Conservation (phyloP, 2,329 filamentous ascomycete species). For the Neobulgaria alba region DNA sequence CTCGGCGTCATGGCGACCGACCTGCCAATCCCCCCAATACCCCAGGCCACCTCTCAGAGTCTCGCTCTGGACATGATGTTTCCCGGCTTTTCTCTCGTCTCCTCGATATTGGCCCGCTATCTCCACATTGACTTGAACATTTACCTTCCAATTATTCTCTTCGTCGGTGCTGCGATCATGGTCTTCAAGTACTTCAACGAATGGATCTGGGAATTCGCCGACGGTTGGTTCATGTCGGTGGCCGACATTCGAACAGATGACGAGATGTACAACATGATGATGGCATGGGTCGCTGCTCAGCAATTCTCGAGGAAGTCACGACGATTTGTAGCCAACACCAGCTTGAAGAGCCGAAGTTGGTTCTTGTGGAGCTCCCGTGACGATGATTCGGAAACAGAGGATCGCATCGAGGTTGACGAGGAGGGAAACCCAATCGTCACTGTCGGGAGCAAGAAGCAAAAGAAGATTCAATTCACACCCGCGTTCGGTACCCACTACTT, state of each 20-base stretch:
- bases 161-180: slow-evolving; percentile 40
- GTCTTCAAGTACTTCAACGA: slow-evolving; percentile 44
- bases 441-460: slow-evolving; percentile 28
- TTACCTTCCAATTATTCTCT: slow-evolving; percentile 51
- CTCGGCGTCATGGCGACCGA: slow-evolving; percentile 2
- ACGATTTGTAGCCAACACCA: slow-evolving; percentile 57
- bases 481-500: slow-evolving; percentile 60
- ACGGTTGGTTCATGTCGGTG: slow-evolving; percentile 52
- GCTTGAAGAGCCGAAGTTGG: slow-evolving; percentile 45
- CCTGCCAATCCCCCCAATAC: slow-evolving; percentile 1
- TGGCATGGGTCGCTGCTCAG: slow-evolving; percentile 60
- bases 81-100: slow-evolving; percentile 54
- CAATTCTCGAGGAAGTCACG: slow-evolving; percentile 50
- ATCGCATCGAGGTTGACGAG: slow-evolving; percentile 19
- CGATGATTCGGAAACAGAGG: slow-evolving; percentile 37
- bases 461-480: slow-evolving; percentile 51
- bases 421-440: slow-evolving; percentile 18
- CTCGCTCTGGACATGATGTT: slow-evolving; percentile 50
- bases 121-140: slow-evolving; percentile 52
- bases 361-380: slow-evolving; percentile 38
- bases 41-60: slow-evolving; percentile 27
- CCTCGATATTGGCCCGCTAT: slow-evolving; percentile 44
- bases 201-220: slow-evolving; percentile 40
- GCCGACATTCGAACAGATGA: slow-evolving; percentile 61
- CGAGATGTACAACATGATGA: slow-evolving; percentile 64